Evolutionary conservation across 1,284 basidiomycete species (phyloP).

Genomic region (Apiotrichum akiyoshidainum): DNA sequence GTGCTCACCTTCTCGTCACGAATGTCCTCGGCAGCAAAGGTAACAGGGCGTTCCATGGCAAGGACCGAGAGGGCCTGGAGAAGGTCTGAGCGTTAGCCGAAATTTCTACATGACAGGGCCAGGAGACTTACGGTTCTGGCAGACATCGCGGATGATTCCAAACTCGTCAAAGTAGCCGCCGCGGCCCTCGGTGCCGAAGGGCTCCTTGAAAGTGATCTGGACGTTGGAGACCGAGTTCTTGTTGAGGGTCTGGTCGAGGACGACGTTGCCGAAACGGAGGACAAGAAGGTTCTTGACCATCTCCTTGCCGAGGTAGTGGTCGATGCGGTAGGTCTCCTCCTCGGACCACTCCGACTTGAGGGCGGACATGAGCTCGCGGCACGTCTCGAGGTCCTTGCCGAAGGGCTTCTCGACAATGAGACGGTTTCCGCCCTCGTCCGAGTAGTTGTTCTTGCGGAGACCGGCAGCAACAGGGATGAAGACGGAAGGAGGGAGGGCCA

Average conservation of each 20-base stretch:
- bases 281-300: slow-evolving; percentile 98
- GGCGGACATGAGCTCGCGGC: slow-evolving; percentile 68
- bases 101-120: neutral
- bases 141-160: slow-evolving; percentile 91
- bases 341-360: slow-evolving; percentile 87
- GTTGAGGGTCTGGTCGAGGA: slow-evolving; percentile 82
- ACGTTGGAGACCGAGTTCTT: slow-evolving; percentile 91
- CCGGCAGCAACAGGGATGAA: slow-evolving; percentile 84
- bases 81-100: slow-evolving; percentile 61
- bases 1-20: slow-evolving; percentile 78
- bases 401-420: slow-evolving; percentile 97
- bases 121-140: slow-evolving; percentile 87
- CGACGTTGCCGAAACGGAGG: slow-evolving; percentile 86
- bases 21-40: slow-evolving; percentile 91
- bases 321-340: slow-evolving; percentile 95
- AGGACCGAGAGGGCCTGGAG: slow-evolving; percentile 87
- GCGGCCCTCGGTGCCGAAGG: slow-evolving; percentile 93
- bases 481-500: slow-evolving; percentile 89
- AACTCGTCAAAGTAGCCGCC: slow-evolving; percentile 99
- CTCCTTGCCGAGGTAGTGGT: slow-evolving; percentile 97
- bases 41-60: slow-evolving; percentile 96
- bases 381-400: slow-evolving; percentile 87
- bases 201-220: slow-evolving; percentile 98
- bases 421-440: slow-evolving; percentile 69
- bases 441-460: slow-evolving; percentile 76